Conservation (phyloP, 2,329 filamentous ascomycete genomes). For the Incumbomyces delicatus region DNA sequence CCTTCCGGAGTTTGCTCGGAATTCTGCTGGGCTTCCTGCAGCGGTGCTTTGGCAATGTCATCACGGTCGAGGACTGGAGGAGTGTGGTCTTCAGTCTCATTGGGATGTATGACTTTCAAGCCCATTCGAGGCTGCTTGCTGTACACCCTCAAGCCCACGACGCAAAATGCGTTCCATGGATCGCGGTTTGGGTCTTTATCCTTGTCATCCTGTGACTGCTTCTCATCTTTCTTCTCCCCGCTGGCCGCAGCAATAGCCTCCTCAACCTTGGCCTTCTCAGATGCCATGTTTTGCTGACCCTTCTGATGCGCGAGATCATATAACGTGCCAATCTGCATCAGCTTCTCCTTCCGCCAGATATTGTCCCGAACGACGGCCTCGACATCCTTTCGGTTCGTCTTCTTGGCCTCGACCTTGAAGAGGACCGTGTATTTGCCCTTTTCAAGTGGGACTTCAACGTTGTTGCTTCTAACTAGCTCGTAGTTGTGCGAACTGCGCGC, state of each 20-base stretch:
- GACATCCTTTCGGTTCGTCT: slow-evolving; percentile 37
- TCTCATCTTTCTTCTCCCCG: slow-evolving; percentile 18
- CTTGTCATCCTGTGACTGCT: slow-evolving; percentile 28
- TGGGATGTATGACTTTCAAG: slow-evolving; percentile 42
- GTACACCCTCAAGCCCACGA: slow-evolving; percentile 52
- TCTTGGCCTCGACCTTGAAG: slow-evolving; percentile 63
- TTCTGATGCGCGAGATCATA: slow-evolving; percentile 40
- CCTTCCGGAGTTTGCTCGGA: slow-evolving; percentile 7
- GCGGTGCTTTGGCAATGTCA: slow-evolving; percentile 21
- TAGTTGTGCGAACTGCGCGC: slow-evolving; percentile 47
- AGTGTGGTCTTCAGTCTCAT: slow-evolving; percentile 24
- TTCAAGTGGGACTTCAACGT: slow-evolving; percentile 64
- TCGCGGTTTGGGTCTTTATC: slow-evolving; percentile 26
- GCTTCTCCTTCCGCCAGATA: slow-evolving; percentile 61
- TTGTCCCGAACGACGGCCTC: slow-evolving; percentile 55
- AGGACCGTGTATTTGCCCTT: slow-evolving; percentile 66
- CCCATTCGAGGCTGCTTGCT: slow-evolving; percentile 31
- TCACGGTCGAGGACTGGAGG: slow-evolving; percentile 36
- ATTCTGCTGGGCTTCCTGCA: slow-evolving; percentile 14
- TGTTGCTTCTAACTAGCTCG: slow-evolving; percentile 63
- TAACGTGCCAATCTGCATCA: slow-evolving; percentile 42
- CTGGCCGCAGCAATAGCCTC: background rate
- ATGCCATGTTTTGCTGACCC: slow-evolving; percentile 19
- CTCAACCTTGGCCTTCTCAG: background rate
- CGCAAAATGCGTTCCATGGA: slow-evolving; percentile 54